Evolutionary conservation across 176 grass and related monocot species (phyloP).

Genomic region (Ananas comosus): DNA sequence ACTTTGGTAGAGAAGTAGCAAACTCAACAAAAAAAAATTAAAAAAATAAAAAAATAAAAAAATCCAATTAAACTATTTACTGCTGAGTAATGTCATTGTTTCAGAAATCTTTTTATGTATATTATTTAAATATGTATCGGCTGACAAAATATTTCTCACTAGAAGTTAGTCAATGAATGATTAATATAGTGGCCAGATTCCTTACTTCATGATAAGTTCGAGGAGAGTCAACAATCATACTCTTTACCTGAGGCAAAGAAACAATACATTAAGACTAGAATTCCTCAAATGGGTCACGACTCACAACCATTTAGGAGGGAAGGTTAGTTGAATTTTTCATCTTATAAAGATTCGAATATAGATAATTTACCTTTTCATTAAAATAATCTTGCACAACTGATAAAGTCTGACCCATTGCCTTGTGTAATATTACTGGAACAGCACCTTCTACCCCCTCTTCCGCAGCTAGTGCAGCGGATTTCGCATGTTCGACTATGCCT

Average conservation of each 20-base stretch:
- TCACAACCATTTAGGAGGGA: constrained; percentile 15
- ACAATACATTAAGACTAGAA: neutral
- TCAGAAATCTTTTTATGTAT: neutral
- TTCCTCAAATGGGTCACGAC: constrained; percentile 1
- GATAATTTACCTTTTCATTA: constrained; percentile 74
- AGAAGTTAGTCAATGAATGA: too few species aligned
- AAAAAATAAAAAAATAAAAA: neutral
- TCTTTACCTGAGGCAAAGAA: constrained; percentile 54
- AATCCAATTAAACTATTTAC: neutral
- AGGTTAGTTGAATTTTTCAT: constrained; percentile 11
- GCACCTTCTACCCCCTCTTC: constrained; percentile 70
- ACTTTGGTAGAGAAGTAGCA: neutral
- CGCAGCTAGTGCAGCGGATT: constrained; percentile 76
- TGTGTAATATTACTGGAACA: constrained; percentile 77
- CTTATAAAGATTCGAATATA: constrained; percentile 16
- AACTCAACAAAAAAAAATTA: too few species aligned
- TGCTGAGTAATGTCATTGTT: neutral
- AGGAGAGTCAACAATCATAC: constrained; percentile 89
- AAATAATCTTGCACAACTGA: constrained; percentile 95
- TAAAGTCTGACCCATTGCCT: constrained; percentile 68
- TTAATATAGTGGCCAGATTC: neutral
- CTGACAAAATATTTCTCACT: neutral
- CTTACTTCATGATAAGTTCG: constrained; percentile 76
- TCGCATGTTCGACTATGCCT: constrained; percentile 71
- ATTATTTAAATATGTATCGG: neutral